Percentiles rank a stretch among this genome's conserved stretches.
phyloP scores from a whole-genome alignment of 257 asterid species.

The Nicotiana noctiflora region DNA sequence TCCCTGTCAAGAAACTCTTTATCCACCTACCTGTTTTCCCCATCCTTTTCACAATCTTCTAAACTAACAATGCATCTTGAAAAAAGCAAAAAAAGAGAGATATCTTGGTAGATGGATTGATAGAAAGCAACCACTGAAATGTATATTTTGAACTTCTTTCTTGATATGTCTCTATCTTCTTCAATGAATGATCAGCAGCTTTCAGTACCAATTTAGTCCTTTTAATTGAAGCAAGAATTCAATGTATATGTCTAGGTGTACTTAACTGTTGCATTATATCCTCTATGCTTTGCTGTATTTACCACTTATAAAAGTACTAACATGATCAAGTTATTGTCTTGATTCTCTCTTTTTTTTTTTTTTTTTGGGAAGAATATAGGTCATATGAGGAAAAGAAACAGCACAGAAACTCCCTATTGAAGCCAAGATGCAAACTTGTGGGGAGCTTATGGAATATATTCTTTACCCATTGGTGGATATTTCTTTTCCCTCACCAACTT shows the following conservation, averaged over 20 bases:
- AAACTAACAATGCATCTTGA: background rate
- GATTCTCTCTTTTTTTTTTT: background rate
- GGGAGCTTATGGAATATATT: conserved; percentile 27
- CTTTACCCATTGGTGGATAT: conserved; percentile 27
- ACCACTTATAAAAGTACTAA: background rate
- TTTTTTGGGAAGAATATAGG: background rate
- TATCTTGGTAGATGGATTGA: background rate
- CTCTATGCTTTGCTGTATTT: conserved; percentile 15
- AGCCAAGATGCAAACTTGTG: conserved; percentile 12
- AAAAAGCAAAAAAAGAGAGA: background rate
- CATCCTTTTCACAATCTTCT: conserved; percentile 40
- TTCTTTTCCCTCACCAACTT: conserved; percentile 2
- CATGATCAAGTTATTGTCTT: conserved; percentile 1
- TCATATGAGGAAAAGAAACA: conserved; percentile 29
- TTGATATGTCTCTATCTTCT: conserved; percentile 1
- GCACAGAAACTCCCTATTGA: conserved; percentile 34
- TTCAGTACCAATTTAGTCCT: conserved; percentile 27
- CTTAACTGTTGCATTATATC: conserved; percentile 12
- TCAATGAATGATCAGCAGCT: conserved; percentile 23
- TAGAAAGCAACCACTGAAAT: conserved; percentile 25
- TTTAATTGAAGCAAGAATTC: conserved; percentile 14
- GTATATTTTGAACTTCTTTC: background rate
- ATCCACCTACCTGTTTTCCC: conserved; percentile 93
- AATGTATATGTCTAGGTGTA: conserved; percentile 8
- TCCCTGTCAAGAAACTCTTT: conserved; percentile 57